These are phyloP conservation scores for Fraxinus latifolia DNA, from an alignment of 305 asterid genomes.

Conservation along the genomic window DNA sequence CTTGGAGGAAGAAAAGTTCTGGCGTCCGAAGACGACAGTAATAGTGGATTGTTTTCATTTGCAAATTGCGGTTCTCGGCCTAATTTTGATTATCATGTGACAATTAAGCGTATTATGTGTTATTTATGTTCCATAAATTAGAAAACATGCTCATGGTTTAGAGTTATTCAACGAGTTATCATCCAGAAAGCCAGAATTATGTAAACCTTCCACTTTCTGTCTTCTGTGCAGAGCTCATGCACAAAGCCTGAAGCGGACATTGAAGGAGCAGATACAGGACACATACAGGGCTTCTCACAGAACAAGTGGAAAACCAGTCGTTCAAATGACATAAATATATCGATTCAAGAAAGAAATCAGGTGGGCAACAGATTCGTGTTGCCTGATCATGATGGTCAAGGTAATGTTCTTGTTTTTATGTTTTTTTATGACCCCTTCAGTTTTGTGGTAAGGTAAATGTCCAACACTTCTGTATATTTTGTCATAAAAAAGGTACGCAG, in stretches of 20 bases:
- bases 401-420: slow-evolving; percentile 26
- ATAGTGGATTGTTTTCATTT: not conserved
- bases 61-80: not conserved
- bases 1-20: not conserved
- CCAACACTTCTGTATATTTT: slow-evolving; percentile 1
- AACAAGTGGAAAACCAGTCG: slow-evolving; percentile 22
- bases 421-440: not conserved
- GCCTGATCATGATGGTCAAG: slow-evolving; percentile 33
- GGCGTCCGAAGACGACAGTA: not conserved
- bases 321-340: slow-evolving; percentile 27
- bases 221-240: slow-evolving; percentile 68
- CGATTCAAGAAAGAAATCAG: slow-evolving; percentile 35
- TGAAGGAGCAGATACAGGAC: slow-evolving; percentile 42
- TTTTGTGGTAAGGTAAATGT: slow-evolving; percentile 5
- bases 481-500: slow-evolving; percentile 28
- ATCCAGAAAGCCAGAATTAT: not conserved
- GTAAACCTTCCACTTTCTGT: not conserved
- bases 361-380: slow-evolving; percentile 26
- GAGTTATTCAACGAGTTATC: not conserved
- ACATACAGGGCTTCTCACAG: slow-evolving; percentile 29
- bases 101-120: not conserved
- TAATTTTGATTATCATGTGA: not conserved
- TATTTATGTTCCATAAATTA: not conserved
- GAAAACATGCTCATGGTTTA: not conserved
- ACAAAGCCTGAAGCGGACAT: slow-evolving; percentile 62